Conservation (phyloP, 129 eudicot genomes). For the Heracleum sosnowskyi region DNA sequence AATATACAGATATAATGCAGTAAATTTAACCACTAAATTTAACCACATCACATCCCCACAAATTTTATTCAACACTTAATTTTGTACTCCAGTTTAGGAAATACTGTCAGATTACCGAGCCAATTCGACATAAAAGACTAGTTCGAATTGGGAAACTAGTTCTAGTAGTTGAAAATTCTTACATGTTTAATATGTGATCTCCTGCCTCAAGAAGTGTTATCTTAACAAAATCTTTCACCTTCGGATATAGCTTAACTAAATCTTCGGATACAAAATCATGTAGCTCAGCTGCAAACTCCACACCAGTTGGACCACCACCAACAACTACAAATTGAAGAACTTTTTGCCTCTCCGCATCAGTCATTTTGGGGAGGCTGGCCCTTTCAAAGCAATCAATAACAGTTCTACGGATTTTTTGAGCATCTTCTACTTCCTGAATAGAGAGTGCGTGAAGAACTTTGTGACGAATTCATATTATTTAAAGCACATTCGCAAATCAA, state of each 20-base stretch:
- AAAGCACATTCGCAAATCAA: not conserved
- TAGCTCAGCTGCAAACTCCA: slow-evolving; percentile 90
- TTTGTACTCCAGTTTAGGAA: not conserved
- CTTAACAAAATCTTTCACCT: slow-evolving; percentile 64
- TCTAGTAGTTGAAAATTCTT: slow-evolving; percentile 11
- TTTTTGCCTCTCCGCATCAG: slow-evolving; percentile 62
- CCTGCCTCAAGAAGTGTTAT: slow-evolving; percentile 87
- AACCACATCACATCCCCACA: not conserved
- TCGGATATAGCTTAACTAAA: slow-evolving; percentile 61
- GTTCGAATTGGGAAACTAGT: not conserved
- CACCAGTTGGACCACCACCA: slow-evolving; percentile 95
- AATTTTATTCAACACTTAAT: not conserved
- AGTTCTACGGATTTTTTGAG: slow-evolving; percentile 69
- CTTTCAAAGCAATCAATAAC: slow-evolving; percentile 78
- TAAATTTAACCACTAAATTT: too few species aligned
- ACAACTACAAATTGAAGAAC: slow-evolving; percentile 82
- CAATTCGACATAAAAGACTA: not conserved
- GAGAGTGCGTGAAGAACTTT: not conserved
- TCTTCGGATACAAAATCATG: slow-evolving; percentile 83
- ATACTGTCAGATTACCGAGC: not conserved
- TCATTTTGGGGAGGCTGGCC: slow-evolving; percentile 66
- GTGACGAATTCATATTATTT: not conserved
- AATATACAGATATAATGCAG: not conserved
- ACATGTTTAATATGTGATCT: slow-evolving; percentile 81
- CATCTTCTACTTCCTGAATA: slow-evolving; percentile 89